Percentiles rank a stretch among this genome's conserved stretches.
Evolutionary conservation across 164 flowering plant genomes (phyloP).

Genomic region (Kalanchoe fedtschenkoi): DNA sequence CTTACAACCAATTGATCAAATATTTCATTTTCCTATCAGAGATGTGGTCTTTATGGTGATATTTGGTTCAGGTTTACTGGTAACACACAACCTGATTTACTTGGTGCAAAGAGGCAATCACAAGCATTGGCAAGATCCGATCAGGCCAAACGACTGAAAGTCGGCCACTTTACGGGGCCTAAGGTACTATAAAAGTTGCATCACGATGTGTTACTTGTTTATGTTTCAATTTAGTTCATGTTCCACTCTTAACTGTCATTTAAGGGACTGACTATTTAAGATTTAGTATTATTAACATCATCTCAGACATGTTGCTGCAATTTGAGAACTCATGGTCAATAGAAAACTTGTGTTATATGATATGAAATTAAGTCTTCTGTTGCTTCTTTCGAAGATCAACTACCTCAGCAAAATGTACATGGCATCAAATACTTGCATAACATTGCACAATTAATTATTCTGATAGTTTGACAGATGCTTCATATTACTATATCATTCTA

Average conservation of each 20-base stretch:
- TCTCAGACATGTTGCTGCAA: too few relatives aligned
- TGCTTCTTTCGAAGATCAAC: too few relatives aligned
- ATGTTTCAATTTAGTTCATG: neutral
- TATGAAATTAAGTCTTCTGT: too few relatives aligned
- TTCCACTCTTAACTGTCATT: neutral
- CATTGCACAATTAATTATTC: neutral
- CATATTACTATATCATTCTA: neutral
- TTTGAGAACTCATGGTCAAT: neutral
- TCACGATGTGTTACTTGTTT: neutral
- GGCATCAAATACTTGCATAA: too few relatives aligned
- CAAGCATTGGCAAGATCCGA: constrained; percentile 23
- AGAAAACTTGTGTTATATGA: neutral
- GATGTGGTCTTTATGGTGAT: neutral
- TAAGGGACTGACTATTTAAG: neutral
- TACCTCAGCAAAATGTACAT: too few relatives aligned
- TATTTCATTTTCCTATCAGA: neutral
- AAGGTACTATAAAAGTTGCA: constrained; percentile 18
- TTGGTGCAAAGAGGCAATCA: constrained; percentile 40
- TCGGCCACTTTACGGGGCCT: constrained; percentile 15
- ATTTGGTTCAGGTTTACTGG: constrained; percentile 29
- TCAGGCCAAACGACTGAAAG: constrained; percentile 43
- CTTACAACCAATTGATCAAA: neutral
- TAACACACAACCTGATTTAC: constrained; percentile 19
- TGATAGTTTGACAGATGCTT: neutral
- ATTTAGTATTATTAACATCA: neutral